Evolutionary conservation across 192 early-diverging fungal species (phyloP), one percentile per base, ranked within the genome.

Genomic region (Coemansia sp.): DNA sequence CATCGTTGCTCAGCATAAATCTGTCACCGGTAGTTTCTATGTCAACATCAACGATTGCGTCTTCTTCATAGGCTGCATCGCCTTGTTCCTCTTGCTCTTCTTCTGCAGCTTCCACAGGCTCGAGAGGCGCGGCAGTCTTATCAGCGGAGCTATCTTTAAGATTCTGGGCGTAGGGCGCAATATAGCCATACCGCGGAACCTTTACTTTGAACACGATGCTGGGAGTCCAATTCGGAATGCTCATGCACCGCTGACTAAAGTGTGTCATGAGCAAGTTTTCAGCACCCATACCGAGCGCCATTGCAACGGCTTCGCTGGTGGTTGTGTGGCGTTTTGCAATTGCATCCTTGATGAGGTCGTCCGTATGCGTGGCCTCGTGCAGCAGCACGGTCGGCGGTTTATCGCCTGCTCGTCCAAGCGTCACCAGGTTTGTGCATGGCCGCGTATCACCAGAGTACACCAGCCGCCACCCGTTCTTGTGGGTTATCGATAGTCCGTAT

Each of bases 391-490:
- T 92, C 1, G 81, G 81, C 20, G 55, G 15, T 55, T 60, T 67
- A 33, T 67, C 60, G 5, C 90, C 88, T 30, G 85, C 84, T 36
- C 85, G 73, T 2, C 92, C 97, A 33, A 87, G 85, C 5, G 84
- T 51, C 6, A 92, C 87, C 20, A 99, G 79, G n/a, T 81, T 86
- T 24, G 85, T 53, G 62, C 89, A 89, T 4, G 97, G 97, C 10
- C 97, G 87, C 21, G 95, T 97, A 72, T 99, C 97, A 36, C 97
- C 95, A 0, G 97, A 99, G 75, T 91, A 93, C 63, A 93, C 91
- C 58, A 93, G 65, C 69, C 91, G 91, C 90, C 89, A 93, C 8
- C 92, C 91, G 14, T 81, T 82, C 41, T 52, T 57, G 66, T 92
- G 93, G 6, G 85, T 86, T 62, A 94, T 46, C 35, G 90, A 87